phyloP scores from a whole-genome alignment of 2,329 filamentous ascomycete species.

The Nigrospora sphaerica region DNA sequence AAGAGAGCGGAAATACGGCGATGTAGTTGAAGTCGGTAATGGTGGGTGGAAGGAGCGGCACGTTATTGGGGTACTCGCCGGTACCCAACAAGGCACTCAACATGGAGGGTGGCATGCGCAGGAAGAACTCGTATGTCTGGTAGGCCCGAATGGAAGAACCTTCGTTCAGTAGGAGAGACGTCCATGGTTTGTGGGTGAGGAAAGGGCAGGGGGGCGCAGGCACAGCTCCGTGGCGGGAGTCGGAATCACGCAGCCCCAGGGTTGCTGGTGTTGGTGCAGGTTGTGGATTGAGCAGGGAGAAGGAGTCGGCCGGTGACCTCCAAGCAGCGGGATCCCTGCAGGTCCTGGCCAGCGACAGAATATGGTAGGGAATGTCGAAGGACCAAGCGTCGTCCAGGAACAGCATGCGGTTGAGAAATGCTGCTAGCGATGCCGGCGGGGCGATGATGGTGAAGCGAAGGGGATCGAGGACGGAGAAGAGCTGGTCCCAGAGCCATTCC shows the following conservation, averaged over 20 bases:
- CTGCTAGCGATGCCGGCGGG: slow-evolving; percentile 54
- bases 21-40: slow-evolving; percentile 51
- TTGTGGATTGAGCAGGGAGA: neutral
- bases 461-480: slow-evolving; percentile 49
- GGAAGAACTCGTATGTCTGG: slow-evolving; percentile 64
- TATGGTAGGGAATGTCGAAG: slow-evolving; percentile 57
- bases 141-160: slow-evolving; percentile 68
- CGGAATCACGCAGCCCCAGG: too few relatives aligned
- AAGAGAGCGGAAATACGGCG: slow-evolving; percentile 59
- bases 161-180: slow-evolving; percentile 62
- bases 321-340: slow-evolving; percentile 4
- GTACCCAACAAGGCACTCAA: slow-evolving; percentile 43
- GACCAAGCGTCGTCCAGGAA: slow-evolving; percentile 53
- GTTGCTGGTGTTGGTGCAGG: too few relatives aligned
- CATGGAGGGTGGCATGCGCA: slow-evolving; percentile 56
- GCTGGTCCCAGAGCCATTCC: slow-evolving; percentile 45
- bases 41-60: slow-evolving; percentile 28
- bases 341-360: slow-evolving; percentile 40
- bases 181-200: slow-evolving; percentile 58
- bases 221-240: neutral
- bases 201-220: slow-evolving; percentile 29
- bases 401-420: slow-evolving; percentile 49
- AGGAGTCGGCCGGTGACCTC: neutral
- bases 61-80: slow-evolving; percentile 28
- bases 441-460: slow-evolving; percentile 49